phyloP scores from a whole-genome alignment of 129 eudicot species.

The Flaveria trinervia region DNA sequence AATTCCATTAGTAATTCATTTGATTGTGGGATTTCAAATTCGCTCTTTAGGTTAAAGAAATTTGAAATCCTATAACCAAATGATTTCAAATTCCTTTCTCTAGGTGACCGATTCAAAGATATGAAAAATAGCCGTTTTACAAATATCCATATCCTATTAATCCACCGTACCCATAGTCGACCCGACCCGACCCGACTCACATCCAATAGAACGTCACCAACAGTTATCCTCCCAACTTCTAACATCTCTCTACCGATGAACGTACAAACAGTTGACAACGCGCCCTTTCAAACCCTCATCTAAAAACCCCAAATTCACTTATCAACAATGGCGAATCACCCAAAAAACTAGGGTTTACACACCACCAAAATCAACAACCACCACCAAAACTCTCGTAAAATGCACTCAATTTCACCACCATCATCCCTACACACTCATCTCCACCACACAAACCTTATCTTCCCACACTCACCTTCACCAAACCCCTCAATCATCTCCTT shows the following conservation, averaged over 20 bases:
- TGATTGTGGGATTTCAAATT: too few species aligned
- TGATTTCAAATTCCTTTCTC: too few species aligned
- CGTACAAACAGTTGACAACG: background rate
- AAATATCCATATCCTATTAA: background rate
- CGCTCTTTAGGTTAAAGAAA: too few species aligned
- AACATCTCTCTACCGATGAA: background rate
- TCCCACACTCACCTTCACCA: constrained; percentile 37
- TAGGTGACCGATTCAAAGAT: too few species aligned
- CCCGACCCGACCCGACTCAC: background rate
- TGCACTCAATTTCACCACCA: background rate
- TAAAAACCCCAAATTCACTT: background rate
- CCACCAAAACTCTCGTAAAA: background rate
- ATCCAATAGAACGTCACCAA: constrained; percentile 5
- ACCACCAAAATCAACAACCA: background rate
- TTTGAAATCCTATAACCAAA: too few species aligned
- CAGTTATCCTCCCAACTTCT: background rate
- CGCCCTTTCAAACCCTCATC: background rate
- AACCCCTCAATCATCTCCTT: constrained; percentile 38
- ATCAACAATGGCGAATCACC: background rate
- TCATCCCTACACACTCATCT: background rate
- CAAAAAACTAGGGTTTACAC: background rate
- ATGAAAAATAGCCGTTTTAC: too few species aligned
- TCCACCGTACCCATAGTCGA: background rate
- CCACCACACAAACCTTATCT: constrained; percentile 56
- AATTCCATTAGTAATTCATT: too few species aligned